Conservation (phyloP, 225 moss, liverwort and hornwort genomes). For the Physcomitrellopsis africana region DNA sequence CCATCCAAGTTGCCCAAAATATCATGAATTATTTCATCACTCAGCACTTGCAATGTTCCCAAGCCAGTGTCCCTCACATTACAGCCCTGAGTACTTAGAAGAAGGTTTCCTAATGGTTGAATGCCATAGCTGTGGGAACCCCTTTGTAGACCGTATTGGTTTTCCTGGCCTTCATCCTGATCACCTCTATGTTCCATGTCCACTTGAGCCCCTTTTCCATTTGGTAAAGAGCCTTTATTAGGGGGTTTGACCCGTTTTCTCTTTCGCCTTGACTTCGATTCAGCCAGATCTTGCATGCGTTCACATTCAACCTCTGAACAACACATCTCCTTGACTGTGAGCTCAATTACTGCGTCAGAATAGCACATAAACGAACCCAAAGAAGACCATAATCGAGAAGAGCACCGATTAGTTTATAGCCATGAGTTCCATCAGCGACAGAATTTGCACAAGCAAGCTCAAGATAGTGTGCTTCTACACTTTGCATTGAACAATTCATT, state of each 20-base stretch:
- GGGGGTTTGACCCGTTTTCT: slow-evolving; percentile 12
- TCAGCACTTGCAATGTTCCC: slow-evolving; percentile 61
- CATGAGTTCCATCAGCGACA: too few relatives aligned
- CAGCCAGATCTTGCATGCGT: neutral
- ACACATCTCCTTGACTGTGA: slow-evolving; percentile 28
- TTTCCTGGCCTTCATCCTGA: slow-evolving; percentile 27
- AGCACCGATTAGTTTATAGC: too few relatives aligned
- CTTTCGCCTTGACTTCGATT: slow-evolving; percentile 29
- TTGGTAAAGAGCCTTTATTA: neutral
- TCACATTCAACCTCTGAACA: neutral
- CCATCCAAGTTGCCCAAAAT: slow-evolving; percentile 63
- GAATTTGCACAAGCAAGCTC: neutral
- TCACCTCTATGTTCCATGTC: slow-evolving; percentile 21
- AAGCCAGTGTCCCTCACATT: slow-evolving; percentile 73
- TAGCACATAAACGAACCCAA: neutral
- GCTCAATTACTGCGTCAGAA: slow-evolving; percentile 9
- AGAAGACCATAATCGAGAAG: too few relatives aligned
- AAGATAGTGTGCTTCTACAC: neutral
- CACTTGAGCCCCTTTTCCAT: slow-evolving; percentile 10
- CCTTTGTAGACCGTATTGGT: slow-evolving; percentile 62
- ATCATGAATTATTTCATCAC: slow-evolving; percentile 70
- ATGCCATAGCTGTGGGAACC: slow-evolving; percentile 80
- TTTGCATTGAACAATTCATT: neutral
- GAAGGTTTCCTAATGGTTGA: slow-evolving; percentile 86
- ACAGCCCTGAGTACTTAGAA: slow-evolving; percentile 47